phyloP scores from a whole-genome alignment of 1,284 basidiomycete species.

The Leccinum griseonigrum region DNA sequence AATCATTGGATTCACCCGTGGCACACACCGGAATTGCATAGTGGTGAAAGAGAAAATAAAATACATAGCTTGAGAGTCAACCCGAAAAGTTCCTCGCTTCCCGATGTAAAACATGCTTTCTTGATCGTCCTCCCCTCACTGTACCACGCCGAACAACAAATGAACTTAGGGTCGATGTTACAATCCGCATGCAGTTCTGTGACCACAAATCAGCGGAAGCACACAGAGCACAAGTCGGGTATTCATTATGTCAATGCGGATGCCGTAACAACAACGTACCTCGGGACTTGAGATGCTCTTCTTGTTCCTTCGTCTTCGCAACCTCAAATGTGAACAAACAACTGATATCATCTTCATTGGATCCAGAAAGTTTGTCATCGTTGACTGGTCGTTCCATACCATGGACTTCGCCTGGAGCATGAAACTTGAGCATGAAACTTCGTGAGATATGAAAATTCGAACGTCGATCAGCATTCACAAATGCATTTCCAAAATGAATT shows the following conservation, averaged over 20 bases:
- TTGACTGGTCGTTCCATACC: conserved; percentile 40
- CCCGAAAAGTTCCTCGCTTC: conserved; percentile 51
- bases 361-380: conserved; percentile 26
- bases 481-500: not conserved
- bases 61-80: conserved; percentile 41
- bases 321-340: conserved; percentile 57
- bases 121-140: conserved; percentile 30
- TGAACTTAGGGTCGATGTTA: conserved; percentile 20
- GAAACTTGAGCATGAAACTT: conserved; percentile 53
- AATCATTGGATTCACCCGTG: not conserved
- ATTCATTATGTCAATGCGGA: not conserved
- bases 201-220: conserved; percentile 13
- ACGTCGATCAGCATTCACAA: not conserved
- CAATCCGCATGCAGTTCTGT: conserved; percentile 20
- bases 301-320: conserved; percentile 54
- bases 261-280: conserved; percentile 24
- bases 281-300: conserved; percentile 51
- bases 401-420: conserved; percentile 43
- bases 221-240: conserved; percentile 13
- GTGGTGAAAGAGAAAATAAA: conserved; percentile 53
- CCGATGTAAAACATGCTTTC: conserved; percentile 40
- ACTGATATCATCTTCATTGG: conserved; percentile 40
- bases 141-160: conserved; percentile 45
- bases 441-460: conserved; percentile 42
- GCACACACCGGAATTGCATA: conserved; percentile 47